Base-by-base conservation (phyloP, 2,329 filamentous ascomycete genomes). In the Nothophoma quercina region DNA sequence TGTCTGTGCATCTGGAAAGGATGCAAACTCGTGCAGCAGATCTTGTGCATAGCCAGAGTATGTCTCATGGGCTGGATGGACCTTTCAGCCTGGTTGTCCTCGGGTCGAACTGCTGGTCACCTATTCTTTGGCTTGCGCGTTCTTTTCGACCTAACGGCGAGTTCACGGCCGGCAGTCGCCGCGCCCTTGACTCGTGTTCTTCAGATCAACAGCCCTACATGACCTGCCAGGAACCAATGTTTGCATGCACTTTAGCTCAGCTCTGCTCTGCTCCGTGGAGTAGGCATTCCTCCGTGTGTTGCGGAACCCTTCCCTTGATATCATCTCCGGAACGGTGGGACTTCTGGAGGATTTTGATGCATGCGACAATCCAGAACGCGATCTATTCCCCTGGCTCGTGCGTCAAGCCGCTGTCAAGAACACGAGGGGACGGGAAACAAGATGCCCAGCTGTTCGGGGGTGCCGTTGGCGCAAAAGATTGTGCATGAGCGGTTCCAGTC, bases 91-190 rank as follows among this genome's bases (percentile, higher is more conserved):
- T n/a, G n/a, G n/a, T n/a, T n/a, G n/a, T n/a, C n/a, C n/a, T n/a
- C n/a, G 12, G 19, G 25, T 36, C 9, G 30, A 28, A 19, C 7
- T 21, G n/a, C 12, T 40, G 18, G 23, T 16, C 30, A 22, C 23
- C 9, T n/a, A 9, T 15, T 18, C 12, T 28, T 10, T 23, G 29
- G 28, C 19, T 51, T 39, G 49, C 35, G 25, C 36, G 26, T 46
- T 35, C 7, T 36, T 39, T 8, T 22, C 21, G n/a, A 15, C 21
- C 12, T 39, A 22, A 45, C 43, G 50, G 50, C 50, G 42, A 52
- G 21, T 47, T 41, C 26, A 22, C 43, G 50, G 50, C 50, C 50
- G 50, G 50, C 26, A 48, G 50, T 52, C 32, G 50, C 36, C 50
- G 50, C 8, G 8, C 8, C 5, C 15, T 30, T 32, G 42, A 52